Evolutionary conservation across 371 early-diverging fungal species (phyloP).

Genomic region (Mortierella sp.): DNA sequence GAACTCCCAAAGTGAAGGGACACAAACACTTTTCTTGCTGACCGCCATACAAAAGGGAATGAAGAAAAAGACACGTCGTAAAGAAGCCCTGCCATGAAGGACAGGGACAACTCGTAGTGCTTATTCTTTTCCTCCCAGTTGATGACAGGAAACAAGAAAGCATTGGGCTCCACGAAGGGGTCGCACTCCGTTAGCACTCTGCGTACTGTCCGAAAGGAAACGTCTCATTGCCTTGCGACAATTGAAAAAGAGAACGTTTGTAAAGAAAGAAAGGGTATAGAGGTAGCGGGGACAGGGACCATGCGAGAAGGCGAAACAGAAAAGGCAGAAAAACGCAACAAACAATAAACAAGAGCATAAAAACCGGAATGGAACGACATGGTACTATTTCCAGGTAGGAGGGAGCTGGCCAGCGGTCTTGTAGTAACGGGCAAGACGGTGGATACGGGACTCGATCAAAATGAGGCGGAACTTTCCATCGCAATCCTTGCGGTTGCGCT

Average conservation of each 20-base stretch:
- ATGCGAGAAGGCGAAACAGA: neutral
- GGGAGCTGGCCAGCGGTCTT: conserved; percentile 98
- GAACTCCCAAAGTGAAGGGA: conserved; percentile 1
- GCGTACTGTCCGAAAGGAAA: conserved; percentile 55
- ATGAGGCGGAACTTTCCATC: conserved; percentile 99
- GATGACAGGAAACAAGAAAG: neutral
- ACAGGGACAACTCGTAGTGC: neutral
- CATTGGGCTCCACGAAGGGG: neutral
- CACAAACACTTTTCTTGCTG: neutral
- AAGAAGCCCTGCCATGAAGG: neutral
- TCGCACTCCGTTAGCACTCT: conserved; percentile 21
- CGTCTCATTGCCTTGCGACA: neutral
- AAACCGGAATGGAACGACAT: conserved; percentile 26
- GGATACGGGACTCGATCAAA: conserved; percentile 99
- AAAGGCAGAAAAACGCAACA: conserved; percentile 3
- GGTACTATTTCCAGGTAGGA: conserved; percentile 98
- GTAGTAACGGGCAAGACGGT: conserved; percentile 99
- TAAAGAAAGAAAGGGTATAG: neutral
- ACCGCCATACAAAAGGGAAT: neutral
- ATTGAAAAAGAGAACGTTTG: neutral
- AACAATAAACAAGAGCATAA: conserved; percentile 17
- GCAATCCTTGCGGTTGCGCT: conserved; percentile 99
- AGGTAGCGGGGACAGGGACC: neutral
- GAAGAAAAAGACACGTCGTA: neutral
- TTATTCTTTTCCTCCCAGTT: conserved; percentile 8